phyloP scores from a whole-genome alignment of 495 filamentous ascomycete species.

The Tuber aestivum region DNA sequence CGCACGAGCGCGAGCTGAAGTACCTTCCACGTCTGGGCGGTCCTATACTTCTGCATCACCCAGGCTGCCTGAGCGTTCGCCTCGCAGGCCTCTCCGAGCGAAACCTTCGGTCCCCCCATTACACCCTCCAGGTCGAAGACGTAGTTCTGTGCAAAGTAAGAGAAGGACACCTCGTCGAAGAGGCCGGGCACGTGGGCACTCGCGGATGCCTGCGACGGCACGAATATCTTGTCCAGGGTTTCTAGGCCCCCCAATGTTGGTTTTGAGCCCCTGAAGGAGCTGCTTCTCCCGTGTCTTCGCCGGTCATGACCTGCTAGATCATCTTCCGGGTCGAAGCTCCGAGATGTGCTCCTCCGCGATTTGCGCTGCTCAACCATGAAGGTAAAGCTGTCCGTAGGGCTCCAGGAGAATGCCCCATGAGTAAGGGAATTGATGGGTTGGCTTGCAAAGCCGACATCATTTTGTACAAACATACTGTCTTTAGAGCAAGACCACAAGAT shows the following conservation, averaged over 20 bases:
- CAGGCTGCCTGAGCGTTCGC: conserved; percentile 34
- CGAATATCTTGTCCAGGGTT: conserved; percentile 28
- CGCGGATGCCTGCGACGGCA: conserved; percentile 35
- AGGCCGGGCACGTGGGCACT: conserved; percentile 26
- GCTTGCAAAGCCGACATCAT: conserved; percentile 74
- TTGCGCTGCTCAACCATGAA: conserved; percentile 34
- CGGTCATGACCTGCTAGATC: conserved; percentile 33
- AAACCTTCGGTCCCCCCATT: conserved; percentile 18
- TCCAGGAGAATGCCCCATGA: conserved; percentile 55
- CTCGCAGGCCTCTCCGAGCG: conserved; percentile 34
- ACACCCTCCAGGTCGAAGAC: conserved; percentile 25
- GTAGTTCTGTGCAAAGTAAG: conserved; percentile 31
- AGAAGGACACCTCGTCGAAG: conserved; percentile 36
- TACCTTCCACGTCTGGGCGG: conserved; percentile 37
- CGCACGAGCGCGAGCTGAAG: conserved; percentile 28
- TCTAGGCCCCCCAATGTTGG: conserved; percentile 28
- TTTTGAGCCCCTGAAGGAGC: conserved; percentile 32
- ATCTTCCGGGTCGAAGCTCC: conserved; percentile 36
- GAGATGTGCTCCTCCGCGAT: conserved; percentile 18
- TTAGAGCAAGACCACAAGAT: conserved; percentile 85
- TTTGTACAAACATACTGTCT: conserved; percentile 77
- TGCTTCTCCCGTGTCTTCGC: conserved; percentile 25
- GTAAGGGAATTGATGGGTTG: conserved; percentile 68
- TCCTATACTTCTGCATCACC: conserved; percentile 35
- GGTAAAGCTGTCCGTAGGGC: conserved; percentile 35